Percentiles rank a stretch among this genome's conserved stretches.
Conservation (phyloP, 805 yeast species). For the Cyberlindnera xishuangbannaensis region DNA sequence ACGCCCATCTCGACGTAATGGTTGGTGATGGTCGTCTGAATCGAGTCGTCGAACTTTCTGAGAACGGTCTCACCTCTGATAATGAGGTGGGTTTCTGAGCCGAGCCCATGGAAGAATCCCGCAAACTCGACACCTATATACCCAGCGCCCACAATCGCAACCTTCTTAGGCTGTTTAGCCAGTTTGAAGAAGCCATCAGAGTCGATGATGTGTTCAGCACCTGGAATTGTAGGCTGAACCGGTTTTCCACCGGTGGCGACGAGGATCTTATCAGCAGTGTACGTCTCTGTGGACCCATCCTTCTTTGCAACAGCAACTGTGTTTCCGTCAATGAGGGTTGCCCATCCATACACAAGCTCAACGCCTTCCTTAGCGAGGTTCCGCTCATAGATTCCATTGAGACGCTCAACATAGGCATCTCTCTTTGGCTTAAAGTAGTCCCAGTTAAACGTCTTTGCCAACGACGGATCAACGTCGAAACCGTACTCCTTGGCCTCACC, state of each 20-base stretch:
- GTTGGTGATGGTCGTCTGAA: slow-evolving; percentile 75
- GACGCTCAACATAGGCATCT: slow-evolving; percentile 82
- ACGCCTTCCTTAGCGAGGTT: slow-evolving; percentile 87
- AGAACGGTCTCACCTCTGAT: slow-evolving; percentile 89
- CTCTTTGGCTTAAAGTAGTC: slow-evolving; percentile 72
- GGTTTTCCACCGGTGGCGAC: slow-evolving; percentile 95
- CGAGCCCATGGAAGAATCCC: slow-evolving; percentile 88
- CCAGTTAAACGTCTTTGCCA: slow-evolving; percentile 74
- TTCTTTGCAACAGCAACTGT: slow-evolving; percentile 71
- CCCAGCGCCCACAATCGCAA: slow-evolving; percentile 96
- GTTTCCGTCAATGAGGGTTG: slow-evolving; percentile 63
- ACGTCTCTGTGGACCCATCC: slow-evolving; percentile 51
- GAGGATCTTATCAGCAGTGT: slow-evolving; percentile 76
- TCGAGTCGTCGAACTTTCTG: slow-evolving; percentile 78
- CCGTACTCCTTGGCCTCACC: slow-evolving; percentile 80
- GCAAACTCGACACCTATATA: slow-evolving; percentile 95
- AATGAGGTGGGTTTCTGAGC: slow-evolving; percentile 78
- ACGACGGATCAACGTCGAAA: slow-evolving; percentile 51
- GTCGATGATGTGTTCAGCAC: slow-evolving; percentile 76
- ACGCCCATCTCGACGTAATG: slow-evolving; percentile 79
- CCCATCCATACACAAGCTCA: slow-evolving; percentile 82
- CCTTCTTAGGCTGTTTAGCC: slow-evolving; percentile 79
- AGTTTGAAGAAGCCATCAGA: slow-evolving; percentile 90
- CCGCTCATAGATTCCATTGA: slow-evolving; percentile 90
- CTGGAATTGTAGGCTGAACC: slow-evolving; percentile 65